Base-by-base conservation (phyloP, 179 eudicot genomes). In the Beta macrorhiza region DNA sequence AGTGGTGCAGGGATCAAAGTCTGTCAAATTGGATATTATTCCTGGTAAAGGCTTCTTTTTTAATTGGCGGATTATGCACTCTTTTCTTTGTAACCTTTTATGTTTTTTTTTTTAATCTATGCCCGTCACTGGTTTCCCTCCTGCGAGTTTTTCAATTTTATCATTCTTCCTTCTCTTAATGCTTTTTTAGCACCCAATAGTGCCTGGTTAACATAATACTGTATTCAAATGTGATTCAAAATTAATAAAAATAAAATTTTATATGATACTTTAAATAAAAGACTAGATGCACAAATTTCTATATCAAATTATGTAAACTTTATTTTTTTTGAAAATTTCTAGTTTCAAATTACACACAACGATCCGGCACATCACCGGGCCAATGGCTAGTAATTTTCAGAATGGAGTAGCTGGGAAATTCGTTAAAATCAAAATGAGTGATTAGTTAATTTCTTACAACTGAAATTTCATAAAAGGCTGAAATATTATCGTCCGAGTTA, bases 11-110 rank as follows among this genome's bases (percentile, higher is more conserved):
- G 98, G 98, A 77, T 74, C 92, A 37, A 95, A 95, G 85, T 84
- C 97, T 17, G 88, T 92, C 70, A 91, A 85, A 79, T 83, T 95
- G 88, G 92, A 93, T 84, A 85, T 93, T 67, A 89, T 91, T 91
- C 90, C 99, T 81, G 99, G 99, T 93, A 84, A 84, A 56, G 61
- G 32, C 37, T 76, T 22, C 29, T 58, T 20, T 80, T 80, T 63
- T 56, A 44, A 57, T 57, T 20, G 16, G 17, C 82, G 22, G 56
- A 77, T 75, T 47, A n/a, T 76, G 14, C 62, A 0, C 53, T 47
- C 49, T 17, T 70, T 5, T 49, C 15, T 11, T 56, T 69, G 16
- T 42, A 45, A 82, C 67, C 17, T 52, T 68, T 42, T 62, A 52
- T 55, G 22, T 44, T 42, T 68, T 51, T 37, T 20, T 32, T 17